These are phyloP conservation scores for Agaricales sp. DNA, from an alignment of 1,284 basidiomycete species.

Conservation along the genomic window DNA sequence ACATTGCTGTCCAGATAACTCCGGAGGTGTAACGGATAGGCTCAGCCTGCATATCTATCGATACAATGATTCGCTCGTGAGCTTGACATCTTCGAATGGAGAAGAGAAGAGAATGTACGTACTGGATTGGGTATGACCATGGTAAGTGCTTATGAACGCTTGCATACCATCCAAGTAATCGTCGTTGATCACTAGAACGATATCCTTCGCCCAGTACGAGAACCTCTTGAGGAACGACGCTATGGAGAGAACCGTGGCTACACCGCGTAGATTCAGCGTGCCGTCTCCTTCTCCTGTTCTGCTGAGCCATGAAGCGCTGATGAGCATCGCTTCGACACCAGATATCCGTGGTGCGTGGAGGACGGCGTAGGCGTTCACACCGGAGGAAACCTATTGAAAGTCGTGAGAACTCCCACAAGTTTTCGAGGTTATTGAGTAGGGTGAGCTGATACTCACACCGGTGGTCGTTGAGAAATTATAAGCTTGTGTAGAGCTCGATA, in stretches of 20 bases:
- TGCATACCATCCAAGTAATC: conserved; percentile 87
- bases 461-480: conserved; percentile 47
- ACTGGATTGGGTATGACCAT: conserved; percentile 64
- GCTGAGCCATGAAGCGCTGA: conserved; percentile 85
- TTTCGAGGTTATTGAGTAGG: neutral
- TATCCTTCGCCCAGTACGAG: conserved; percentile 90
- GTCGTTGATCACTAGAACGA: conserved; percentile 86
- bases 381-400: conserved; percentile 29
- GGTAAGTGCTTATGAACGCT: conserved; percentile 83
- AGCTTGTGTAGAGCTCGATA: conserved; percentile 56
- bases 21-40: conserved; percentile 57
- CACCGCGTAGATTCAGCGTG: conserved; percentile 75
- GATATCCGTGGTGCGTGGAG: conserved; percentile 78
- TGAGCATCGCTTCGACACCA: conserved; percentile 84
- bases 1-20: conserved; percentile 91
- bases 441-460: conserved; percentile 28
- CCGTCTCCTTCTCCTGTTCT: conserved; percentile 43
- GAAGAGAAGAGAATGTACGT: conserved; percentile 12
- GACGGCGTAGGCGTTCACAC: conserved; percentile 78
- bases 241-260: conserved; percentile 75
- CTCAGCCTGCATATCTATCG: conserved; percentile 60
- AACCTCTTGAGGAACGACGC: conserved; percentile 80
- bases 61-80: no score
- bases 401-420: no score
- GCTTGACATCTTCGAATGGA: neutral